Evolutionary conservation across 768 basidiomycete species (phyloP).

Genomic region (Russula compacta): DNA sequence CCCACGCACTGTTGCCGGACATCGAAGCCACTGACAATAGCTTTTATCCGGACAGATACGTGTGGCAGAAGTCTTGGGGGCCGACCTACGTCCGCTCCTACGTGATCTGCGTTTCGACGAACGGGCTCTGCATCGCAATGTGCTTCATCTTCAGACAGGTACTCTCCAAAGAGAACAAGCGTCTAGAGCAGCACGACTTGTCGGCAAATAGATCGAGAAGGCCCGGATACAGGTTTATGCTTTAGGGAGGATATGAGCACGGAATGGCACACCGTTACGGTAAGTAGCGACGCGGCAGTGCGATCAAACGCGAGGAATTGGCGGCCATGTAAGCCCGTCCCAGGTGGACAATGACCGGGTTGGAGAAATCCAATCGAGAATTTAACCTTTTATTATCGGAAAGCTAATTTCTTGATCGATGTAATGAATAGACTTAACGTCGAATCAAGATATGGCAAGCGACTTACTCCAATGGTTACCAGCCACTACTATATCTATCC

Average conservation of each 20-base stretch:
- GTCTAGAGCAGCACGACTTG: constrained; percentile 32
- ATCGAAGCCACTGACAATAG: constrained; percentile 1
- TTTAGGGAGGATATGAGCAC: constrained; percentile 25
- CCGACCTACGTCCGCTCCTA: constrained; percentile 63
- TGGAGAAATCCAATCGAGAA: no score
- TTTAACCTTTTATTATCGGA: no score
- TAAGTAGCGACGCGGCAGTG: no score
- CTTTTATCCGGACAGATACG: constrained; percentile 34
- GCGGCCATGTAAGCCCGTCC: no score
- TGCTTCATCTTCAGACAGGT: constrained; percentile 29
- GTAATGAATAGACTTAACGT: no score
- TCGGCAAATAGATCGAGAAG: constrained; percentile 29
- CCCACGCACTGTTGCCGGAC: neutral
- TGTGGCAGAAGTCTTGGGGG: constrained; percentile 63
- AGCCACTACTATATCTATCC: no score
- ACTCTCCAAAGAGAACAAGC: constrained; percentile 26
- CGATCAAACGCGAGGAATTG: no score
- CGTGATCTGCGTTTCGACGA: constrained; percentile 59
- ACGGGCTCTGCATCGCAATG: constrained; percentile 33
- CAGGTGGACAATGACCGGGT: no score
- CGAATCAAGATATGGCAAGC: no score
- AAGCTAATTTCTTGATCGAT: no score
- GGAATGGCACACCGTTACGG: no score
- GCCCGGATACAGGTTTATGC: constrained; percentile 37
- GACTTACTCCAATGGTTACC: no score